Evolutionary conservation across 352 stramenopile genomes (phyloP), one percentile per base, ranked within the genome.

Genomic region (Aphanomyces cochlioides): DNA sequence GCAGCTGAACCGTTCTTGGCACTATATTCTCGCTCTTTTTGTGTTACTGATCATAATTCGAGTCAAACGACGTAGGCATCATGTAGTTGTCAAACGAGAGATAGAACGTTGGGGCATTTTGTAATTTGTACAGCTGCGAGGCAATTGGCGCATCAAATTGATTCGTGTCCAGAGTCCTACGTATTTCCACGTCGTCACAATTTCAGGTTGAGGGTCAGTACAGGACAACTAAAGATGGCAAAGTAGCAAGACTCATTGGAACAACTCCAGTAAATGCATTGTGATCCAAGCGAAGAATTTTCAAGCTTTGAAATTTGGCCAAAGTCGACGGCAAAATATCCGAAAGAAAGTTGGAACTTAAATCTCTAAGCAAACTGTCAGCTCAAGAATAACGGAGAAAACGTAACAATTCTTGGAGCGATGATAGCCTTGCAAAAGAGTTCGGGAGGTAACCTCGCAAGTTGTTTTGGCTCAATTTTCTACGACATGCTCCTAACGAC

Each of bases 221-320:
- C 10, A 50, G 10, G 43, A 50, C 43, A n/a, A 50, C 17, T 12
- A 50, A n/a, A 50, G 10, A n/a, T n/a, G 1, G 43, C 43, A 50
- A 50, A n/a, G 43, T 50, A 12, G 43, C 43, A n/a, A 50, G 43
- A 12, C 10, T n/a, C 43, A n/a, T n/a, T 50, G 43, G 43, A 12
- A 50, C 43, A n/a, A n/a, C 17, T n/a, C 43, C 43, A 12, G 43
- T 50, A n/a, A 50, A 50, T 50, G 43, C 43, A n/a, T 50, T 50
- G 43, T 50, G 43, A n/a, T 50, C 43, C 10, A 50, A n/a, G 17
- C 43, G 43, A 12, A 50, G 43, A n/a, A n/a, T 50, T n/a, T 50
- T 50, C 17, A 50, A 50, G 43, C 43, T 50, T 50, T 50, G 10
- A 0, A 50, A n/a, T 0, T 50, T n/a, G 43, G 10, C 43, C 43